Percentiles rank a stretch among this genome's conserved stretches.
These are phyloP conservation scores for Cercospora sp. DNA, from an alignment of 2,329 filamentous ascomycete genomes.

Conservation along the genomic window DNA sequence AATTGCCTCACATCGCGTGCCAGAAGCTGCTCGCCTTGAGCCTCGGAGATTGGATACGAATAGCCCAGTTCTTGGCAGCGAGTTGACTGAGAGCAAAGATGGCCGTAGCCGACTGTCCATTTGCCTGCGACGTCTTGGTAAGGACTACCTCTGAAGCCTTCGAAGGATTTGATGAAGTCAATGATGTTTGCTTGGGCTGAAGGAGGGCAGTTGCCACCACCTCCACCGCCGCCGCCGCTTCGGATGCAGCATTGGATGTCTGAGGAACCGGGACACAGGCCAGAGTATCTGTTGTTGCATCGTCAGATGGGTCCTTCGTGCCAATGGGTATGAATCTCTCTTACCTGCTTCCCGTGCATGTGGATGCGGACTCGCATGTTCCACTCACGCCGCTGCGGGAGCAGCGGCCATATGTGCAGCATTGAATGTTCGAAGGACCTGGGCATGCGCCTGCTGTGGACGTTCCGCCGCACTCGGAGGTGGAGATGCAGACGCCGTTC, in stretches of 20 bases:
- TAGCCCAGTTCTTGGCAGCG: conserved; percentile 13
- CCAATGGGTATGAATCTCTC: background rate
- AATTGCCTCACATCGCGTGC: conserved; percentile 15
- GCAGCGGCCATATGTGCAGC: conserved; percentile 17
- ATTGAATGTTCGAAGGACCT: conserved; percentile 15
- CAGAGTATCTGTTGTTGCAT: conserved; percentile 4
- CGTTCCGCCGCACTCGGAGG: conserved; percentile 4
- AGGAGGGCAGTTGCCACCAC: conserved; percentile 12
- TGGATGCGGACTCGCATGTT: conserved; percentile 15
- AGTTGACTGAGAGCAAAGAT: conserved; percentile 12
- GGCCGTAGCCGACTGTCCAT: conserved; percentile 17
- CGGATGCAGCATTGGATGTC: conserved; percentile 20
- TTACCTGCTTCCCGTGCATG: conserved; percentile 9
- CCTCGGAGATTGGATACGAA: conserved; percentile 10
- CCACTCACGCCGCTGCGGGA: conserved; percentile 5
- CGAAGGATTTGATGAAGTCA: conserved; percentile 20
- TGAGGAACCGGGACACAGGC: conserved; percentile 14
- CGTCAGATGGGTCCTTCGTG: background rate
- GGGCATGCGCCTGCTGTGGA: conserved; percentile 14
- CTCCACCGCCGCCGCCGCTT: conserved; percentile 6
- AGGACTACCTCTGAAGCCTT: conserved; percentile 11
- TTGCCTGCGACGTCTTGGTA: conserved; percentile 16
- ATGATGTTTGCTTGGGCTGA: conserved; percentile 12
- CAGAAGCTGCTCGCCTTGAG: conserved; percentile 14
- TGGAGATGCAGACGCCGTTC: conserved; percentile 17